A percentile compares a stretch with the other conserved stretches of the same genome.
phyloP scores from a whole-genome alignment of 176 grass and related monocot species.

The Cocos nucifera region DNA sequence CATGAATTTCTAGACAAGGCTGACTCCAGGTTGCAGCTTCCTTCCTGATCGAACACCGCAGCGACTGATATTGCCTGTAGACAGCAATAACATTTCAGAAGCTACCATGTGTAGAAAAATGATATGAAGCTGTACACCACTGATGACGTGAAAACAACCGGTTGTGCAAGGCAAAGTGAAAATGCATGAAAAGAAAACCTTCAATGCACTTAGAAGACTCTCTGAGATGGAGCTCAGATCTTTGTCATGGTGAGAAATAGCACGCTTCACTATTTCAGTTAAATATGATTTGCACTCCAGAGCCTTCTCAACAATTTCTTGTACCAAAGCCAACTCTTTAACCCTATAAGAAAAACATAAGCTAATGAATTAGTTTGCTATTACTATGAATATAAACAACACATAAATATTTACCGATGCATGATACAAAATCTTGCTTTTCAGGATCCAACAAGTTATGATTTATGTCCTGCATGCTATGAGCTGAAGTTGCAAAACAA shows the following conservation, averaged over 20 bases:
- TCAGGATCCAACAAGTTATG: no score
- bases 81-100: constrained; percentile 5
- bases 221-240: constrained; percentile 56
- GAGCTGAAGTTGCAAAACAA: no score
- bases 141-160: no score
- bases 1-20: constrained; percentile 56
- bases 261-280: constrained; percentile 51
- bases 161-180: no score
- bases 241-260: constrained; percentile 44
- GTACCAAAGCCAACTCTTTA: constrained; percentile 63
- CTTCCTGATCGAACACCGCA: constrained; percentile 60
- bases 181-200: constrained; percentile 32
- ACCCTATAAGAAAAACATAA: constrained; percentile 40
- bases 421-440: no score
- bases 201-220: constrained; percentile 58
- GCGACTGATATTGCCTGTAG: constrained; percentile 55
- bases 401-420: no score
- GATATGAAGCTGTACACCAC: no score
- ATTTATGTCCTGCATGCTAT: no score
- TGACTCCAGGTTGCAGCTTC: constrained; percentile 38
- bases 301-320: constrained; percentile 58
- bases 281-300: constrained; percentile 44
- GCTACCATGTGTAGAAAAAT: not conserved
- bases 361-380: not conserved
- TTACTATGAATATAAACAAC: no score